phyloP scores from a whole-genome alignment of 352 stramenopile species.

The Phytopythium vexans region DNA sequence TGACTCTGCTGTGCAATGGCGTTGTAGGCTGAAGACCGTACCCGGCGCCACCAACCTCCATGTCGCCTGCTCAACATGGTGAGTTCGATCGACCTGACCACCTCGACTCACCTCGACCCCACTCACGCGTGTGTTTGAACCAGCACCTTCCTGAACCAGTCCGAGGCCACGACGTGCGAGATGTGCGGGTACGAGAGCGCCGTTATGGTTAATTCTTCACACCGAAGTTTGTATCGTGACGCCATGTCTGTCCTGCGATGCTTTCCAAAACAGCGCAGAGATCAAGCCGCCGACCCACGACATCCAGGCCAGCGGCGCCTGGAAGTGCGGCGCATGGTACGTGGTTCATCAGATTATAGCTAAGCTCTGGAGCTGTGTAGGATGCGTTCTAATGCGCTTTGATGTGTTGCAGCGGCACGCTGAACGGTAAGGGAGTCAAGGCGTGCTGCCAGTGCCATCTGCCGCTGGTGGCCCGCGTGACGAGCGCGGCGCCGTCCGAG shows the following conservation, averaged over 20 bases:
- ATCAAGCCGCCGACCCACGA: constrained; percentile 69
- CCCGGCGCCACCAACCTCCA: constrained; percentile 51
- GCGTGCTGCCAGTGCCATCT: constrained; percentile 57
- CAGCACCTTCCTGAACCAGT: constrained; percentile 71
- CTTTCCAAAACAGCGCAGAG: constrained; percentile 25
- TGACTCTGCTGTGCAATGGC: no score
- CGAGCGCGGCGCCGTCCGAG: constrained; percentile 59
- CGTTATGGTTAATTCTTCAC: not conserved
- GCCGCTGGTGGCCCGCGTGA: constrained; percentile 63
- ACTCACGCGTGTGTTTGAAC: not conserved
- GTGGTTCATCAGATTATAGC: constrained; percentile 1
- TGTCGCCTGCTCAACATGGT: constrained; percentile 58
- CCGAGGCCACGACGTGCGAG: constrained; percentile 46
- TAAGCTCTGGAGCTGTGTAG: not conserved
- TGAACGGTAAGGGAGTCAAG: constrained; percentile 62
- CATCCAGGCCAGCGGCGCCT: constrained; percentile 61
- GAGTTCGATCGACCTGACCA: not conserved
- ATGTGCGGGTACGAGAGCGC: constrained; percentile 65
- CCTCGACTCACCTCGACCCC: no score
- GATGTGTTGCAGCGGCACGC: constrained; percentile 25
- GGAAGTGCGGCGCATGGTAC: constrained; percentile 74
- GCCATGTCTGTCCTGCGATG: no score
- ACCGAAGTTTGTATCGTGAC: no score
- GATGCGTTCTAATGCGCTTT: not conserved
- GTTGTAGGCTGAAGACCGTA: constrained; percentile 41